Conservation (phyloP, 2,329 filamentous ascomycete genomes). For the Aspergillus intermedius region DNA sequence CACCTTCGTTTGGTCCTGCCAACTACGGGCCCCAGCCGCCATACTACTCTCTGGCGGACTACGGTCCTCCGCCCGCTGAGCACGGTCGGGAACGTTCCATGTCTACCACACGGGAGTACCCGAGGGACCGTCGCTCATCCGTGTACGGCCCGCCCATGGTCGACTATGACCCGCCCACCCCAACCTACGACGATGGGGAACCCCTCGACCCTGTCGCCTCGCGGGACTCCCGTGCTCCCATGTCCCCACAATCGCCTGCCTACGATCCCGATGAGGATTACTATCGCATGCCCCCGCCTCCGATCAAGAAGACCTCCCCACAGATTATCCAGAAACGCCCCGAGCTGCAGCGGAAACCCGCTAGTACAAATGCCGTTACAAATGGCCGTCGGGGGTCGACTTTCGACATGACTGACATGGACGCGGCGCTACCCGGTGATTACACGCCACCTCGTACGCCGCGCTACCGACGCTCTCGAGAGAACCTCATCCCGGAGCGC, state of each 20-base stretch:
- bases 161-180: conserved; percentile 25
- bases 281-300: conserved; percentile 39
- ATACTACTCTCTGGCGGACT: conserved; percentile 24
- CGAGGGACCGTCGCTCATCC: conserved; percentile 25
- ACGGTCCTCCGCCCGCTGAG: conserved; percentile 20
- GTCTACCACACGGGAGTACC: conserved; percentile 29
- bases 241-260: conserved; percentile 17
- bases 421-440: conserved; percentile 26
- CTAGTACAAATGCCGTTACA: conserved; percentile 22
- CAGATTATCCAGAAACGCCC: conserved; percentile 31
- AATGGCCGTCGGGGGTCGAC: conserved; percentile 24
- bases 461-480: conserved; percentile 23
- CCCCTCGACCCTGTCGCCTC: conserved; percentile 22
- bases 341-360: conserved; percentile 25
- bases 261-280: conserved; percentile 35
- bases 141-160: conserved; percentile 29
- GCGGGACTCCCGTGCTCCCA: conserved; percentile 24
- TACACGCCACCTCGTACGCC: background rate
- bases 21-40: conserved; percentile 24
- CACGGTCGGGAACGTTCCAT: conserved; percentile 23
- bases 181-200: conserved; percentile 25
- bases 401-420: conserved; percentile 31
- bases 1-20: conserved; percentile 24
- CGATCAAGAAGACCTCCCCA: conserved; percentile 24
- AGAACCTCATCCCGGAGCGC: conserved; percentile 27